Evolutionary conservation across 345 rosid species (phyloP), one percentile per base, ranked within the genome.

Genomic region (Tarenaya hassleriana): DNA sequence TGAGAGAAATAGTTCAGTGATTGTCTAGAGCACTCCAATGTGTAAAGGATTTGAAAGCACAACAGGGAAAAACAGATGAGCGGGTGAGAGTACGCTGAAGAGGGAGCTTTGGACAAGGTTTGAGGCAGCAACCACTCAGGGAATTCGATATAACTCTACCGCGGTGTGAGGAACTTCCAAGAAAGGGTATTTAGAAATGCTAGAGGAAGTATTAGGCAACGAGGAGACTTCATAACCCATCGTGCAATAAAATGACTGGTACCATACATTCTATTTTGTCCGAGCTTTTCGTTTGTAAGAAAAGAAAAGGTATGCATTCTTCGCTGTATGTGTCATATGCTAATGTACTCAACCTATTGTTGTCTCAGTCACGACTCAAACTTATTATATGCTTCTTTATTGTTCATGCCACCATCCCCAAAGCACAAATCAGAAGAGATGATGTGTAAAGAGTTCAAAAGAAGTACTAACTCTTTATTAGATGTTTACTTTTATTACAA

Each of bases 91-190:
- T 55, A 92, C 98, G 11, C 66, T 91, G 41, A 91, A 88, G 79
- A 91, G 73, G 73, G 98, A 91, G 70, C 42, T 91, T 32, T 88
- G 98, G 98, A 84, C 94, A 5, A 91, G 61, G 71, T 91, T 91
- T 50, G 96, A 91, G 69, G 94, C 94, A 37, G 95, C 91, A 27
- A 69, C 96, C 10, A 46, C 67, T 27, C 53, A 6, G 10, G 81
- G 58, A 0, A 33, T 56, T 42, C 63, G n/a, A n/a, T 52, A 68
- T 21, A 61, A 74, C 34, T 57, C 56, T 3, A 51, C 49, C 10
- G 60, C 69, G 0, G 10, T 38, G 10, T 71, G 35, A 48, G 68
- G 63, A 44, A 70, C 69, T 13, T 60, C 69, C 9, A 63, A 39
- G 56, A 85, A 78, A 76, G 94, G 86, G 41, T 92, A 88, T 70